Percentiles rank a stretch among this genome's conserved stretches.
Evolutionary conservation across 179 eudicot genomes (phyloP).

Genomic region (Vitellaria paradoxa): DNA sequence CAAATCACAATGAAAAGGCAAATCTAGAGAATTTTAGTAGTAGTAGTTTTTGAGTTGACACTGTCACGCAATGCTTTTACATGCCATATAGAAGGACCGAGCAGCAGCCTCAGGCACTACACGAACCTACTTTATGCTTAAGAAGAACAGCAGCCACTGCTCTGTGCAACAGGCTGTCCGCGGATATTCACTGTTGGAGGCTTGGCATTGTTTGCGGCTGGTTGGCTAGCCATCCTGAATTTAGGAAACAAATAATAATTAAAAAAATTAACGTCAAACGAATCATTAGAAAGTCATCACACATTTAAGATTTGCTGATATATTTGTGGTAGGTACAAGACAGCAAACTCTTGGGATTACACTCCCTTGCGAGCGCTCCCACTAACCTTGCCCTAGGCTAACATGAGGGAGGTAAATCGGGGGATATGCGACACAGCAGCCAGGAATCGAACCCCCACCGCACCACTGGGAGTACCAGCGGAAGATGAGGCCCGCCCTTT

Average conservation of each 20-base stretch:
- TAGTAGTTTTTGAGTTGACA: neutral
- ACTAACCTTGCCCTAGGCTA: too few species aligned
- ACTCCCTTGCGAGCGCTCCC: too few species aligned
- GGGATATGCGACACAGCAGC: too few species aligned
- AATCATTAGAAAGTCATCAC: too few species aligned
- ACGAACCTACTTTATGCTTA: slow-evolving; percentile 5
- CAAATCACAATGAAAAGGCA: neutral
- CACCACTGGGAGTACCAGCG: too few species aligned
- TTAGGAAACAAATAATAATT: neutral
- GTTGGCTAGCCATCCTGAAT: slow-evolving; percentile 61
- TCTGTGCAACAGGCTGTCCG: slow-evolving; percentile 53
- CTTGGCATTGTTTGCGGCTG: slow-evolving; percentile 31
- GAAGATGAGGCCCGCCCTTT: too few species aligned
- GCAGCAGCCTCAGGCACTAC: neutral
- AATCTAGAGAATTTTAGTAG: neutral
- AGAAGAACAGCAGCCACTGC: slow-evolving; percentile 57
- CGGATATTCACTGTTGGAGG: slow-evolving; percentile 54
- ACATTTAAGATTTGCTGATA: too few species aligned
- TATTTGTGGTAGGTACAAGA: too few species aligned
- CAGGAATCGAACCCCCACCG: too few species aligned
- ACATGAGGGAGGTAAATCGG: too few species aligned
- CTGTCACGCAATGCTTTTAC: slow-evolving; percentile 6
- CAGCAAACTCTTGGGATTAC: too few species aligned
- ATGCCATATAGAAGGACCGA: neutral
- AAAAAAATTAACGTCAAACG: neutral